Percentiles rank a stretch among this genome's conserved stretches.
Evolutionary conservation across 371 early-diverging fungal species (phyloP).

Genomic region (Rhizopus sp.): DNA sequence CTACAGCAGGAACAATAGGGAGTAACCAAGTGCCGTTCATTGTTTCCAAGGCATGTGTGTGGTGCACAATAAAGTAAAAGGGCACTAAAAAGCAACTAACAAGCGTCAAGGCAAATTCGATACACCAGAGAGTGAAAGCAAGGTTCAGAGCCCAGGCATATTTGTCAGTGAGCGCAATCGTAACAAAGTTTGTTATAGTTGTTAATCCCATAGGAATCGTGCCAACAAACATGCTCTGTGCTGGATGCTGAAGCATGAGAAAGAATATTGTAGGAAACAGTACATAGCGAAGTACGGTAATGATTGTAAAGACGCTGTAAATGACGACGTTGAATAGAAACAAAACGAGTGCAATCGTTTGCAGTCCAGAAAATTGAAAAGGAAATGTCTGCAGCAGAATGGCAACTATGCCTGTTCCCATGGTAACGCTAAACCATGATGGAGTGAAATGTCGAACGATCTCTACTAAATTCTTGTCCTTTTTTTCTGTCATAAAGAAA

Average conservation of each 20-base stretch:
- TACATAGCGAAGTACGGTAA: conserved; percentile 31
- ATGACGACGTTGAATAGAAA: conserved; percentile 39
- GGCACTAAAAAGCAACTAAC: conserved; percentile 38
- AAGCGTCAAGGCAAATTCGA: conserved; percentile 34
- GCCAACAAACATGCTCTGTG: conserved; percentile 47
- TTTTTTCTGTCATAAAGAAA: neutral
- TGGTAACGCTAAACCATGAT: conserved; percentile 51
- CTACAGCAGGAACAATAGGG: conserved; percentile 52
- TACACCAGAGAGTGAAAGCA: conserved; percentile 43
- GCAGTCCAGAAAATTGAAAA: conserved; percentile 37
- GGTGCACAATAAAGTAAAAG: conserved; percentile 35
- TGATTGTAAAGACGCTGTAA: conserved; percentile 26
- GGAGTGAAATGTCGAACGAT: conserved; percentile 51
- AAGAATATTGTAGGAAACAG: conserved; percentile 38
- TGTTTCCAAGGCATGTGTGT: conserved; percentile 38
- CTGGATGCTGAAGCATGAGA: conserved; percentile 43
- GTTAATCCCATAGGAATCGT: conserved; percentile 54
- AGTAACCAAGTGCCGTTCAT: conserved; percentile 50
- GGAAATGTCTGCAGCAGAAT: conserved; percentile 40
- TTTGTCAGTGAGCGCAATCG: conserved; percentile 18
- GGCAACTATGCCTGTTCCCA: conserved; percentile 48
- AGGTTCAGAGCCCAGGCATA: conserved; percentile 35
- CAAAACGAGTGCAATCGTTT: conserved; percentile 40
- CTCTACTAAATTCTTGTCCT: conserved; percentile 3
- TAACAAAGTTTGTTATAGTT: conserved; percentile 37